These are phyloP conservation scores for Apiospora malaysiana DNA, from an alignment of 2,329 filamentous ascomycete species.

Conservation along the genomic window DNA sequence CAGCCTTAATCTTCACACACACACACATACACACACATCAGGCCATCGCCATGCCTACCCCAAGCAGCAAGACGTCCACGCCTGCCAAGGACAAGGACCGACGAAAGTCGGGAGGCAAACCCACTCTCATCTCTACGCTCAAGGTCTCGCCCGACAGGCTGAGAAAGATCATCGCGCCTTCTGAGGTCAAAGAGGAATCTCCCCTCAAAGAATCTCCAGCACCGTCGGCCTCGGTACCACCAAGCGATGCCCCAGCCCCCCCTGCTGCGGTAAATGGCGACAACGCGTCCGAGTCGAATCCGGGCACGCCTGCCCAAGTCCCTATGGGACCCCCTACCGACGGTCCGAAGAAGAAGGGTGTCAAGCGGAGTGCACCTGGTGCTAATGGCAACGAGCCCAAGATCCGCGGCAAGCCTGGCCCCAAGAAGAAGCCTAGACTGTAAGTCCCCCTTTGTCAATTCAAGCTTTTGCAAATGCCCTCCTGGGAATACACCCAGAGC, in stretches of 20 bases:
- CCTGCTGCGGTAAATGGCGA: constrained; percentile 56
- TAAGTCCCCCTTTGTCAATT: constrained; percentile 58
- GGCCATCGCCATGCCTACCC: constrained; percentile 42
- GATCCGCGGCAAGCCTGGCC: constrained; percentile 84
- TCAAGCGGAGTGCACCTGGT: constrained; percentile 71
- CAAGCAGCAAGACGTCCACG: constrained; percentile 40
- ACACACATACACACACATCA: constrained; percentile 18
- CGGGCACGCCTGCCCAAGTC: constrained; percentile 61
- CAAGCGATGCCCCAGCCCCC: constrained; percentile 37
- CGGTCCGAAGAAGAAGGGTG: constrained; percentile 76
- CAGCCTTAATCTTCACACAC: constrained; percentile 25
- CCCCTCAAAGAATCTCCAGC: constrained; percentile 54
- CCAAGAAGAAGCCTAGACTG: constrained; percentile 95
- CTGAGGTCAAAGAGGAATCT: constrained; percentile 50
- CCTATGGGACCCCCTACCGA: constrained; percentile 66
- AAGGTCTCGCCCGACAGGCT: constrained; percentile 58
- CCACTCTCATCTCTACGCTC: constrained; percentile 54
- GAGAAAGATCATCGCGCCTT: constrained; percentile 54
- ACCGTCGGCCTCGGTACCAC: constrained; percentile 46
- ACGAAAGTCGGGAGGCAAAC: constrained; percentile 47
- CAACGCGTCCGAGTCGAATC: constrained; percentile 64
- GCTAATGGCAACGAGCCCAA: constrained; percentile 68
- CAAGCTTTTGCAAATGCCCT: constrained; percentile 24
- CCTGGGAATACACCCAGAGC: background rate
- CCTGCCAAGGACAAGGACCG: constrained; percentile 52